phyloP scores from a whole-genome alignment of 768 basidiomycete genomes.

The Fomitopsis pulvina region DNA sequence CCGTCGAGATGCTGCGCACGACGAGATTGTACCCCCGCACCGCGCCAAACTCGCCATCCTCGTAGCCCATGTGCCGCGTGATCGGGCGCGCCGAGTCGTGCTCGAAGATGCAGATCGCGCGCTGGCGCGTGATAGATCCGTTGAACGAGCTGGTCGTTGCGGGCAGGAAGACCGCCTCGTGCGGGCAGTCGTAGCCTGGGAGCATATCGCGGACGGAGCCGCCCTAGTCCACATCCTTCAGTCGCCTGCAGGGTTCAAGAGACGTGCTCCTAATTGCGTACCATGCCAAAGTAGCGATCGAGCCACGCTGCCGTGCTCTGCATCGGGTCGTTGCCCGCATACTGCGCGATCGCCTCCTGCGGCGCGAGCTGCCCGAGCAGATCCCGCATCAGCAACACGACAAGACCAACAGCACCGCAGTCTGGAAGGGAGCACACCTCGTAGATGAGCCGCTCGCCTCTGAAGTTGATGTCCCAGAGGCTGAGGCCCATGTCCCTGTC shows the following conservation, averaged over 20 bases:
- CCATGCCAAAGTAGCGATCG: constrained; percentile 59
- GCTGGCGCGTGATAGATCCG: constrained; percentile 39
- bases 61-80: constrained; percentile 49
- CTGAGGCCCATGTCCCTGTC: constrained; percentile 61
- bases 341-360: constrained; percentile 59
- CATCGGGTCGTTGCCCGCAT: constrained; percentile 56
- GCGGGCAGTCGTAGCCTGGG: constrained; percentile 62
- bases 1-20: constrained; percentile 50
- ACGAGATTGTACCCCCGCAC: constrained; percentile 54
- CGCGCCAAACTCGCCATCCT: constrained; percentile 50
- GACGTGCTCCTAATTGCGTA: constrained; percentile 1
- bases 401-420: neutral
- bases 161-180: constrained; percentile 53
- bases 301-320: constrained; percentile 58
- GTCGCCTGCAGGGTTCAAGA: neutral
- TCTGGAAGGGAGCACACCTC: constrained; percentile 31
- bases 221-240: constrained; percentile 25
- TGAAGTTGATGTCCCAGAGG: constrained; percentile 54
- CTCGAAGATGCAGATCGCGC: constrained; percentile 62
- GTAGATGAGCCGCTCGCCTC: constrained; percentile 54
- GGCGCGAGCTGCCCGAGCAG: constrained; percentile 37
- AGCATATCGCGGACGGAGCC: constrained; percentile 49
- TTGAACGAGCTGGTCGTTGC: constrained; percentile 43
- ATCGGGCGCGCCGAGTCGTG: constrained; percentile 52
- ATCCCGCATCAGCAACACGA: neutral